Evolutionary conservation across 2,329 filamentous ascomycete species (phyloP).

Genomic region (Cordyceps pruinosa): DNA sequence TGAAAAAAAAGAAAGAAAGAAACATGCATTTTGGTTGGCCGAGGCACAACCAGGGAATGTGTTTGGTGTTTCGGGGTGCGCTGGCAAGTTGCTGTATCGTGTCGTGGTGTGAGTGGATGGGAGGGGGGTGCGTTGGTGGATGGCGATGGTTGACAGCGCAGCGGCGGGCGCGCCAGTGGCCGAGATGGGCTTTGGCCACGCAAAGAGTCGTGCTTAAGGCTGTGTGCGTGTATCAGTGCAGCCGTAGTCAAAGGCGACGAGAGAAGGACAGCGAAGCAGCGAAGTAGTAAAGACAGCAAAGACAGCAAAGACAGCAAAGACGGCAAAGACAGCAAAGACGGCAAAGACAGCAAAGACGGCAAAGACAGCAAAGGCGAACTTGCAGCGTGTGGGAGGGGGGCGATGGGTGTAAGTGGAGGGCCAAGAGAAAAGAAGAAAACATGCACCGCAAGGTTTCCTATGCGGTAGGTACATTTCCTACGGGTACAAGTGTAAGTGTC

Average conservation of each 20-base stretch:
- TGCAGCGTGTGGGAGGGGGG: background rate
- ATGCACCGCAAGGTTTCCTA: background rate
- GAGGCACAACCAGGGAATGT: background rate
- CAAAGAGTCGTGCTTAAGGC: too few species aligned
- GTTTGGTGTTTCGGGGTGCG: background rate
- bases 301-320: too few species aligned
- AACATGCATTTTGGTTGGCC: background rate
- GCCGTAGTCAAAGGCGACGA: too few species aligned
- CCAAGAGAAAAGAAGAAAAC: background rate
- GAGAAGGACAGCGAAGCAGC: too few species aligned
- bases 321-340: too few species aligned
- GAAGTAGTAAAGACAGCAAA: too few species aligned
- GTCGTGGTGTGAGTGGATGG: background rate
- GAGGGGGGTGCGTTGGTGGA: background rate
- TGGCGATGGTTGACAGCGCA: background rate
- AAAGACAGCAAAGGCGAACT: background rate
- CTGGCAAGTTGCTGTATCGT: background rate
- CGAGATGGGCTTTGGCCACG: too few species aligned
- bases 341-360: background rate
- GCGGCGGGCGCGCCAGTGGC: background rate
- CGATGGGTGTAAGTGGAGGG: background rate
- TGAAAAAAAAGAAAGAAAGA: background rate
- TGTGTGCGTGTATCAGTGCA: too few species aligned
- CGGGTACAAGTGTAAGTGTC: background rate
- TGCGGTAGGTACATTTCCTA: background rate